Conservation (phyloP, 306 rosid species). For the Hippophae gyantsensis region DNA sequence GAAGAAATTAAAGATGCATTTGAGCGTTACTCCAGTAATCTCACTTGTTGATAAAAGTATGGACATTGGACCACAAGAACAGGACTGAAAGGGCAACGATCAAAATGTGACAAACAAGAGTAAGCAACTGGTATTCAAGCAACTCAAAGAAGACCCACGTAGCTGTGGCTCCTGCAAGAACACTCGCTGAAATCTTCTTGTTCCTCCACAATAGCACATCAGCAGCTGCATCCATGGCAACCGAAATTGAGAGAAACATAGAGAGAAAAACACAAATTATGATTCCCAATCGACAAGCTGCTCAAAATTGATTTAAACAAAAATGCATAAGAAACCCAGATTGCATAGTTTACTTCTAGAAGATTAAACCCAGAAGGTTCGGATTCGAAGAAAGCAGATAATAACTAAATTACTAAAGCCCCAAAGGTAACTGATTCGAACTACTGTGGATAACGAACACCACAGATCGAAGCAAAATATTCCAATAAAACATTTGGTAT, state of each 20-base stretch:
- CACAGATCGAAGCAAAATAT: too few species aligned
- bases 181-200: constrained; percentile 77
- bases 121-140: constrained; percentile 75
- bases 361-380: too few species aligned
- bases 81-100: constrained; percentile 51
- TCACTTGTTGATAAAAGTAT: constrained; percentile 74
- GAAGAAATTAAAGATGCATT: not conserved
- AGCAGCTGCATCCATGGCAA: constrained; percentile 54
- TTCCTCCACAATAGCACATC: constrained; percentile 82
- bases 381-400: too few species aligned
- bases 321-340: too few species aligned
- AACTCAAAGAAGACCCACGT: constrained; percentile 72
- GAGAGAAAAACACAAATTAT: not conserved
- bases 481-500: too few species aligned
- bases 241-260: not conserved
- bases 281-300: too few species aligned
- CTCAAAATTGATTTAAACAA: too few species aligned
- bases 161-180: constrained; percentile 58
- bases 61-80: constrained; percentile 91
- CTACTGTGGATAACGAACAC: too few species aligned
- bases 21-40: constrained; percentile 5
- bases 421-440: too few species aligned
- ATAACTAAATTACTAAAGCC: too few species aligned
- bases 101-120: constrained; percentile 53
- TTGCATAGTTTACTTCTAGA: too few species aligned